Evolutionary conservation across 1,284 basidiomycete genomes (phyloP), one percentile per base, ranked within the genome.

Genomic region (Cutaneotrichosporon sp.): DNA sequence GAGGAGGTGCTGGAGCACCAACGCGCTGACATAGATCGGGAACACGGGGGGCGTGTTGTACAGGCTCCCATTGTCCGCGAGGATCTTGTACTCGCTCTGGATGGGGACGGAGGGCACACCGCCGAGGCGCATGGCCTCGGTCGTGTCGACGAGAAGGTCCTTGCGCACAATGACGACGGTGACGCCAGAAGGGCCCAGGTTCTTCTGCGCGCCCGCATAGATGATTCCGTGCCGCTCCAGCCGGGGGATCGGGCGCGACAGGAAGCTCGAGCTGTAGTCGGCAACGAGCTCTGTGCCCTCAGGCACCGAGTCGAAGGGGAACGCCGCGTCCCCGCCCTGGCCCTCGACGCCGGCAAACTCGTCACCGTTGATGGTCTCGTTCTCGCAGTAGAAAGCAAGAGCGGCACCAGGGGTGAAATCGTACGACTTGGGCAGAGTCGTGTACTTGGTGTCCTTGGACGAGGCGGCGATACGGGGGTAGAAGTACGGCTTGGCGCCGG

Each of bases 201-300:
- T 99, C 80, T 99, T 99, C 76, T 99, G 96, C n/a, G 89, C 96
- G 35, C 96, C 96, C 11, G 94, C 97, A 72, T 88, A 98, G 66
- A 99, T 87, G 67, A 98, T 80, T 4, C 90, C 91, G 72, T 96
- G 90, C 69, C 88, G 86, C 35, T 85, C 84, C 44, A 97, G 80
- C 61, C 84, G 82, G 5, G 87, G 86, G 67, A 99, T 96, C 32
- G 87, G 87, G n/a, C 93, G 83, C 38, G 89, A 92, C 82, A 98
- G 88, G 80, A 98, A 94, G 44, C 90, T 94, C 12, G 90, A 96
- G 76, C n/a, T n/a, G n/a, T 96, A 89, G 78, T 99, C 96, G 45
- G 84, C 93, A 5, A 98, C 90, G 60, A 99, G 82, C 7, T 92
- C 91, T 11, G 88, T 80, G 55, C 81, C 77, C 2, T 70, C 68